Evolutionary conservation across 2,329 filamentous ascomycete genomes (phyloP).

Genomic region (Plectosphaerella cucumerina): DNA sequence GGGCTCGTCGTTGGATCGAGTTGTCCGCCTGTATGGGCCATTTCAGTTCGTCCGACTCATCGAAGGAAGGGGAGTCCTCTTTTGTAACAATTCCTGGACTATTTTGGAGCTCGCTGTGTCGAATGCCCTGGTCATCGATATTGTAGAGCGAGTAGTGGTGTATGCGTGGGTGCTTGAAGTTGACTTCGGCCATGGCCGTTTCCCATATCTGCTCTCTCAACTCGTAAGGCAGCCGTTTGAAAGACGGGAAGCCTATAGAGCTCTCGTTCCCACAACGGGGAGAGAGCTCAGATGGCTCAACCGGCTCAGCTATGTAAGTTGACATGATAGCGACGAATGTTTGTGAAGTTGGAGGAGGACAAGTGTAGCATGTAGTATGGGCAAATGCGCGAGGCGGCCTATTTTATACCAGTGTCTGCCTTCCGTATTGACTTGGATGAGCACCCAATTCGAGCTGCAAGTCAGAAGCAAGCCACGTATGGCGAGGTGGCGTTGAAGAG

Average conservation of each 20-base stretch:
- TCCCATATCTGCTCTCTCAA: not conserved
- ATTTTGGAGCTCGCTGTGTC: not conserved
- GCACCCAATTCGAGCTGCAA: too few species aligned
- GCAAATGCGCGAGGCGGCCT: too few species aligned
- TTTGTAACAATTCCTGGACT: not conserved
- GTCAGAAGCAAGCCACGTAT: too few species aligned
- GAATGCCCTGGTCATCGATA: not conserved
- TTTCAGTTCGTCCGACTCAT: too few species aligned
- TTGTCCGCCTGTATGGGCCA: not conserved
- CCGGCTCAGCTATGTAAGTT: not conserved
- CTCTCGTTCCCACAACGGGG: not conserved
- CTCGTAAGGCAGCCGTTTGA: not conserved
- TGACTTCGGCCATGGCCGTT: not conserved
- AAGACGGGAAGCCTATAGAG: not conserved
- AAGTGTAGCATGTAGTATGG: too few species aligned
- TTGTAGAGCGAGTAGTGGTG: not conserved
- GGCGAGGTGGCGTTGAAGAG: too few species aligned
- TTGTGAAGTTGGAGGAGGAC: too few species aligned
- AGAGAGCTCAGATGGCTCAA: not conserved
- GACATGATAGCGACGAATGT: too few species aligned
- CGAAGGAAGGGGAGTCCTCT: too few species aligned
- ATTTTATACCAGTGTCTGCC: too few species aligned
- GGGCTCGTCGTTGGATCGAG: not conserved
- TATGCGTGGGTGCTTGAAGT: not conserved
- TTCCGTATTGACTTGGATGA: too few species aligned